These are phyloP conservation scores for Cardamine chenopodiifolia DNA, from an alignment of 345 rosid genomes.

Conservation along the genomic window DNA sequence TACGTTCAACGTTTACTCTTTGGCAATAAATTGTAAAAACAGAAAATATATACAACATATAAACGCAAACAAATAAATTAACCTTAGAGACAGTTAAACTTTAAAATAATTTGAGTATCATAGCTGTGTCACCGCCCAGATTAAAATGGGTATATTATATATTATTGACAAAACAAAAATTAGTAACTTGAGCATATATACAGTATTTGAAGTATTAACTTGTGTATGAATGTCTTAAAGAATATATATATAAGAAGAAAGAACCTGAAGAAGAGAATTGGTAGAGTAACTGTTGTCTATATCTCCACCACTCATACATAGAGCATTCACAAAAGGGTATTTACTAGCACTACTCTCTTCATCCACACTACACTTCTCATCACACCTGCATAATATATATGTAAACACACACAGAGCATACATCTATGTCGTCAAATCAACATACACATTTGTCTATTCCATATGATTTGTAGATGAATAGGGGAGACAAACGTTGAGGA, in stretches of 20 bases:
- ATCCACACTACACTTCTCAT: background rate
- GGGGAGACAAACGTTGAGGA: background rate
- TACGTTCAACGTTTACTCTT: too few relatives aligned
- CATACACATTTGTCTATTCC: background rate
- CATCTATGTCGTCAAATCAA: background rate
- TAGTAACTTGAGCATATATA: background rate
- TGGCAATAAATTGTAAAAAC: too few relatives aligned
- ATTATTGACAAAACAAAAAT: background rate
- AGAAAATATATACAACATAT: too few relatives aligned
- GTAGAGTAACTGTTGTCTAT: background rate
- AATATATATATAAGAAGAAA: background rate
- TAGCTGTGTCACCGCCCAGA: background rate
- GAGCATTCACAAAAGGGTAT: background rate
- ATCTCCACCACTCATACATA: background rate
- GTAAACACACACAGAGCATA: too few relatives aligned
- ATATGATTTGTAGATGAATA: background rate
- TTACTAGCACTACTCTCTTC: background rate
- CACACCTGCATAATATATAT: background rate
- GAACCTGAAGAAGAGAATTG: background rate
- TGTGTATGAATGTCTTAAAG: background rate
- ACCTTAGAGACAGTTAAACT: background rate
- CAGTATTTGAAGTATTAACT: background rate
- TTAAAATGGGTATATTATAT: background rate
- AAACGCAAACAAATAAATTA: too few relatives aligned
- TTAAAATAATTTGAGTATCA: background rate